Evolutionary conservation across 139 green algal genomes (phyloP).

Genomic region (Chlamydomonas sphaeroides): DNA sequence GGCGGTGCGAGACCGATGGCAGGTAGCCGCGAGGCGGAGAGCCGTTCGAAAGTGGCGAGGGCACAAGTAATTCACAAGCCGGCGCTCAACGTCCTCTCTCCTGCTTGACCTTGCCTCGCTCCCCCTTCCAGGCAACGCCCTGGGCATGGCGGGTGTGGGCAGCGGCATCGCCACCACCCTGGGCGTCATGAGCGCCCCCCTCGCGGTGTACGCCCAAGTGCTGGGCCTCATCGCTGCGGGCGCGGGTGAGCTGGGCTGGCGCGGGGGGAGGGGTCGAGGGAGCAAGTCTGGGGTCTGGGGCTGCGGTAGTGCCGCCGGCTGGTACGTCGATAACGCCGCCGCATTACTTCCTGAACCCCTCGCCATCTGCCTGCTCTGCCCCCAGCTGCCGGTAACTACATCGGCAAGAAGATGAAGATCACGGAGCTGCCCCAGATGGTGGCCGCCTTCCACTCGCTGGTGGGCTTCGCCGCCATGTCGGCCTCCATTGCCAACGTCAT

Average conservation of each 20-base stretch:
- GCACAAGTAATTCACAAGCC: too few relatives aligned
- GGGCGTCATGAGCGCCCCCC: conserved; percentile 62
- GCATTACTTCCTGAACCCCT: too few relatives aligned
- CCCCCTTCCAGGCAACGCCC: conserved; percentile 82
- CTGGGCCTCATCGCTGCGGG: conserved; percentile 32
- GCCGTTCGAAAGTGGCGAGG: too few relatives aligned
- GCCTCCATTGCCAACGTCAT: conserved; percentile 82
- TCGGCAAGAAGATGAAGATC: conserved; percentile 59
- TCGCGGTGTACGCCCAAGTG: conserved; percentile 26
- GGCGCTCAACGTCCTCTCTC: too few relatives aligned
- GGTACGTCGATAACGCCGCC: too few relatives aligned
- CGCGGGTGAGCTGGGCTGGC: not conserved
- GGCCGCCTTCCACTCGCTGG: conserved; percentile 92
- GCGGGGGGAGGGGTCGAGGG: not conserved
- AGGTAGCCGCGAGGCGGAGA: too few relatives aligned
- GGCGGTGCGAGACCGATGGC: not conserved
- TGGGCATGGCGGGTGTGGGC: conserved; percentile 83
- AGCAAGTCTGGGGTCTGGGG: too few relatives aligned
- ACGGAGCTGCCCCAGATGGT: conserved; percentile 78
- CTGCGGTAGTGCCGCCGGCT: too few relatives aligned
- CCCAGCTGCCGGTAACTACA: conserved; percentile 38
- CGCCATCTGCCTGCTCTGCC: not conserved
- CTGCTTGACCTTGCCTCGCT: too few relatives aligned
- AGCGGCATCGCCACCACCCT: conserved; percentile 80
- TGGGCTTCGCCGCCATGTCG: conserved; percentile 74